Percentiles rank a stretch among this genome's conserved stretches.
phyloP scores from a whole-genome alignment of 768 basidiomycete species.

The Termitomyces sp. region DNA sequence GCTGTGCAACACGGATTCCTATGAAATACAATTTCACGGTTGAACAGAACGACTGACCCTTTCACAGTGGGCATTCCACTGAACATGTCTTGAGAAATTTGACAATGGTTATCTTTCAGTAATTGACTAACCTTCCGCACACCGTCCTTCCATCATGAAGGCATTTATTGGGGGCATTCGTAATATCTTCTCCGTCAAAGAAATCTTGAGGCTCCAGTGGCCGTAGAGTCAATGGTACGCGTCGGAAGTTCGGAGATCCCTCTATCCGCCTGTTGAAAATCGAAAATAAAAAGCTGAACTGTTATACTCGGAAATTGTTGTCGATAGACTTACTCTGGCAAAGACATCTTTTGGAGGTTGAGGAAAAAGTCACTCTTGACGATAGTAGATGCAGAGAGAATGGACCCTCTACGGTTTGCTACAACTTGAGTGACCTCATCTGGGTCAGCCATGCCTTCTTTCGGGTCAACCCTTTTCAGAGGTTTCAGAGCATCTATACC shows the following conservation, averaged over 20 bases:
- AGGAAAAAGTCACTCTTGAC: constrained; percentile 95
- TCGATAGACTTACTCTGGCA: constrained; percentile 69
- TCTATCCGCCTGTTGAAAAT: constrained; percentile 64
- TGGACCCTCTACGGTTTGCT: constrained; percentile 73
- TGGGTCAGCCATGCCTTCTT: constrained; percentile 70
- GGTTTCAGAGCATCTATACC: constrained; percentile 77
- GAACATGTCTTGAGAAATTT: neutral
- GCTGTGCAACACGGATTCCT: constrained; percentile 28
- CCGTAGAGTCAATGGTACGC: constrained; percentile 59
- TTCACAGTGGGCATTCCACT: constrained; percentile 95
- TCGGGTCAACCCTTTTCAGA: constrained; percentile 62
- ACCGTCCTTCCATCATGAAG: constrained; percentile 52
- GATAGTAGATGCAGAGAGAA: constrained; percentile 88
- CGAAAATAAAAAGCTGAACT: neutral
- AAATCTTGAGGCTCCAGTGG: constrained; percentile 20
- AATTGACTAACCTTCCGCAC: constrained; percentile 61
- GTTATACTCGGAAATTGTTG: neutral
- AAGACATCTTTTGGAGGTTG: constrained; percentile 91
- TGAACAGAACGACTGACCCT: constrained; percentile 42
- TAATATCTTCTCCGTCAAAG: constrained; percentile 22
- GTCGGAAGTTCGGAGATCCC: constrained; percentile 90
- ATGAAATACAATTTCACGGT: neutral
- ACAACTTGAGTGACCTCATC: constrained; percentile 92
- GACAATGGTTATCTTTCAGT: neutral
- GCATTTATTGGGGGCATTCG: constrained; percentile 32